Percentiles rank a stretch among this genome's conserved stretches.
Conservation (phyloP, 1,139 yeast species). For the Lodderomyces oxycetoniae region DNA sequence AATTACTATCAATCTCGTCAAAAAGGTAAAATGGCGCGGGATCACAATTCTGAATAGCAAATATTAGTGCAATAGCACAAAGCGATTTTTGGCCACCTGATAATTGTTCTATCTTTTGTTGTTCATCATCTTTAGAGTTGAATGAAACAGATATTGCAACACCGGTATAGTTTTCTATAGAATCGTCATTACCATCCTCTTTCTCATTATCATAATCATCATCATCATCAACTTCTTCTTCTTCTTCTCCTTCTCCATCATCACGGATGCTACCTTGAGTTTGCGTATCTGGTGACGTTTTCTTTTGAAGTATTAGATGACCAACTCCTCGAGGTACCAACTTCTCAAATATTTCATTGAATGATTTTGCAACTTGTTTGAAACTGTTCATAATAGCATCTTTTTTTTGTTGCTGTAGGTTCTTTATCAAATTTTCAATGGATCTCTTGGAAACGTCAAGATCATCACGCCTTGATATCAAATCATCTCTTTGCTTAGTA, state of each 20-base stretch:
- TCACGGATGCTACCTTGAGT: conserved; percentile 8
- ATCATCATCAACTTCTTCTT: conserved; percentile 11
- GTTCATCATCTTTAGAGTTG: conserved; percentile 82
- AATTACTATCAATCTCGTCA: conserved; percentile 94
- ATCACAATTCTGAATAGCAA: conserved; percentile 91
- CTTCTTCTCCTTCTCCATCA: conserved; percentile 19
- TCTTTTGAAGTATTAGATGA: conserved; percentile 59
- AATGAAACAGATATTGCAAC: conserved; percentile 87
- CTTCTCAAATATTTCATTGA: conserved; percentile 67
- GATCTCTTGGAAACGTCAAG: conserved; percentile 67
- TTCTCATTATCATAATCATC: conserved; percentile 20
- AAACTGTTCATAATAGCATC: conserved; percentile 80
- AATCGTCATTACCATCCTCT: conserved; percentile 17
- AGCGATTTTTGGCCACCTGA: conserved; percentile 96
- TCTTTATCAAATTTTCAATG: conserved; percentile 67
- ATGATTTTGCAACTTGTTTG: conserved; percentile 68
- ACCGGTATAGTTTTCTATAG: conserved; percentile 67
- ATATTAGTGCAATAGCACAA: conserved; percentile 87
- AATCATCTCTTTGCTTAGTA: conserved; percentile 65
- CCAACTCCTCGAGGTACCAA: conserved; percentile 87
- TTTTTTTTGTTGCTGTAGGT: conserved; percentile 72
- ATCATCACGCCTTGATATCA: conserved; percentile 62
- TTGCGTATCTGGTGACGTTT: conserved; percentile 9
- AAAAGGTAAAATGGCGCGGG: conserved; percentile 96
- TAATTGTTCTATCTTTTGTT: conserved; percentile 81